These are phyloP conservation scores for Paratinospora sagittata DNA, from an alignment of 164 flowering plant genomes.

Conservation along the genomic window DNA sequence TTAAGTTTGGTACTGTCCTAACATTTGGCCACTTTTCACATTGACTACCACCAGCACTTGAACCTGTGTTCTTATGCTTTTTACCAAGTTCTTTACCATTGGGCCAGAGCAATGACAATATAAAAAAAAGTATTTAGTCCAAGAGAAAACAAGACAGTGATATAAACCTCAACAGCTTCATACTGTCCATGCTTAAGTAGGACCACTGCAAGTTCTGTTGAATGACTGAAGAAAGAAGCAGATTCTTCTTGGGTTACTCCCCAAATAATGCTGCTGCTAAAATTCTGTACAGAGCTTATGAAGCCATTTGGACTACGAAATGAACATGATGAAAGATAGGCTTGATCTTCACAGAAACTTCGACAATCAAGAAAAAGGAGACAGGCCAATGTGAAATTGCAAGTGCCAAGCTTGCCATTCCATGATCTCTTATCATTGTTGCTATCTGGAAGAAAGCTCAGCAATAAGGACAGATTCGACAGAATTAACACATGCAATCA, in stretches of 20 bases:
- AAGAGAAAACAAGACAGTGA: slow-evolving; percentile 6
- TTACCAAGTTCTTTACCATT: not conserved
- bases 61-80: not conserved
- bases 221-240: slow-evolving; percentile 43
- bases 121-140: not conserved
- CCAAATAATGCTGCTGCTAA: slow-evolving; percentile 75
- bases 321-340: slow-evolving; percentile 26
- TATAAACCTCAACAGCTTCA: slow-evolving; percentile 75
- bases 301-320: slow-evolving; percentile 46
- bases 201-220: slow-evolving; percentile 51
- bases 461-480: not conserved
- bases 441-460: slow-evolving; percentile 41
- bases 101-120: not conserved
- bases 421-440: slow-evolving; percentile 39
- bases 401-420: slow-evolving; percentile 66
- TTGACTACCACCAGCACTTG: not conserved
- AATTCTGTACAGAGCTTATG: slow-evolving; percentile 31
- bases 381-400: slow-evolving; percentile 58
- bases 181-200: slow-evolving; percentile 74
- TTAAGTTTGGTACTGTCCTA: not conserved
- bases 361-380: slow-evolving; percentile 41
- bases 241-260: slow-evolving; percentile 52
- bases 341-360: slow-evolving; percentile 29
- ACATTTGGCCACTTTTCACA: not conserved
- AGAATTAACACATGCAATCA: no score